Evolutionary conservation across 495 filamentous ascomycete genomes (phyloP).

Genomic region (Aspergillus indologenus): DNA sequence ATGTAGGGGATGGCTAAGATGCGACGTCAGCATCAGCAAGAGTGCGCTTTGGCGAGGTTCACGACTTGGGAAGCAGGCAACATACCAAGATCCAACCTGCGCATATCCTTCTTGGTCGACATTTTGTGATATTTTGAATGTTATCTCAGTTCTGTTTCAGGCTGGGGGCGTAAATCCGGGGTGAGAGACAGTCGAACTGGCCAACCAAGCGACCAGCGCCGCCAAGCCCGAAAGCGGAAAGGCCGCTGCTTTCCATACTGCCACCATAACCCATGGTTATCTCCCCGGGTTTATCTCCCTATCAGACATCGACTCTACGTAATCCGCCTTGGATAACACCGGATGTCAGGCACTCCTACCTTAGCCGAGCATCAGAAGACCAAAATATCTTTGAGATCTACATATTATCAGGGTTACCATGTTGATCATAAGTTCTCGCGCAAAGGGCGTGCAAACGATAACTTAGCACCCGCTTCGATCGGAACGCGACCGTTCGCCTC

Average conservation of each 20-base stretch:
- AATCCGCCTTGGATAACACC: background rate
- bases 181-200: constrained; percentile 8
- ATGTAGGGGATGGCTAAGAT: constrained; percentile 60
- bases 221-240: constrained; percentile 18
- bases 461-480: too few species aligned
- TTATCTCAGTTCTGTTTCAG: background rate
- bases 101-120: constrained; percentile 60
- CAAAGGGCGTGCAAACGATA: background rate
- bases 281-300: background rate
- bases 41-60: background rate
- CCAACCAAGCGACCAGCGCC: constrained; percentile 8
- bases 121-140: constrained; percentile 42
- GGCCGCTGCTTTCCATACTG: background rate
- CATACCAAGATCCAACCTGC: constrained; percentile 73
- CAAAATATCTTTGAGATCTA: background rate
- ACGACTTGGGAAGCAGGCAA: constrained; percentile 5
- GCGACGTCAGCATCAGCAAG: constrained; percentile 19
- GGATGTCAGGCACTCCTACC: background rate
- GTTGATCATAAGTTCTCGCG: background rate
- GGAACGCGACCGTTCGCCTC: background rate
- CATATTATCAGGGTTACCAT: background rate
- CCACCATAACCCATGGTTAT: background rate
- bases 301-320: background rate
- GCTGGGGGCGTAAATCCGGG: background rate
- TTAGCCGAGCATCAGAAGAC: background rate